Base-by-base conservation (phyloP, 805 yeast genomes). In the Tetrapisispora taiwanensis region DNA sequence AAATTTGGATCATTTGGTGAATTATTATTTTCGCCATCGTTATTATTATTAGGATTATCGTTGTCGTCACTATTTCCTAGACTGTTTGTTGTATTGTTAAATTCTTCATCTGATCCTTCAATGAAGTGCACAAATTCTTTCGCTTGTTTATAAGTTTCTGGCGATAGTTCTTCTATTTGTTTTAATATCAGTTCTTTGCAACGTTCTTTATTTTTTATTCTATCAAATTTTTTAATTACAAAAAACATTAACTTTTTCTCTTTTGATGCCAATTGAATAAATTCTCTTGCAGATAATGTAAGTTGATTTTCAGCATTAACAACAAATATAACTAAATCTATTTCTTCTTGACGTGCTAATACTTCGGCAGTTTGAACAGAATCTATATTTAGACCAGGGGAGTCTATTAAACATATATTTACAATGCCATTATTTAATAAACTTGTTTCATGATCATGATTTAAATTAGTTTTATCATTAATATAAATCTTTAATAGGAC, bases 241-340 rank as follows among this genome's bases (percentile, higher is more conserved):
- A 92, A 88, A 59, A 94, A 92, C 43, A 92, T 85, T 51, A 89
- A 75, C 48, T 90, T 80, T 66, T 88, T 90, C 55, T 92, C 99
- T 43, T 81, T 79, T 1, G 96, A 88, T 0, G 96, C 95, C 32
- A 85, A 77, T 2, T 90, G 72, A 43, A 92, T 86, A 58, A 92
- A 94, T 57, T 92, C 99, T 52, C 86, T 82, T 0, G 97, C 97
- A 0, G 95, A 84, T 46, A 88, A 69, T 0, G 99, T 92, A 59
- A 92, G 84, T 59, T 92, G 97, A 56, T 92, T 94, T 57, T 89
- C 97, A 0, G 98, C 95, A 61, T 83, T 85, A 2, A 92, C 95
- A 2, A 94, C 97, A 68, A 92, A 94, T 1, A 92, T 90, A 3
- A 92, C 95, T 51, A 92, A 71, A 61, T 92, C 99, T 49, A 92